Evolutionary conservation across 352 stramenopile genomes (phyloP), one percentile per base, ranked within the genome.

Genomic region (Phytopythium cucurbitacearum): DNA sequence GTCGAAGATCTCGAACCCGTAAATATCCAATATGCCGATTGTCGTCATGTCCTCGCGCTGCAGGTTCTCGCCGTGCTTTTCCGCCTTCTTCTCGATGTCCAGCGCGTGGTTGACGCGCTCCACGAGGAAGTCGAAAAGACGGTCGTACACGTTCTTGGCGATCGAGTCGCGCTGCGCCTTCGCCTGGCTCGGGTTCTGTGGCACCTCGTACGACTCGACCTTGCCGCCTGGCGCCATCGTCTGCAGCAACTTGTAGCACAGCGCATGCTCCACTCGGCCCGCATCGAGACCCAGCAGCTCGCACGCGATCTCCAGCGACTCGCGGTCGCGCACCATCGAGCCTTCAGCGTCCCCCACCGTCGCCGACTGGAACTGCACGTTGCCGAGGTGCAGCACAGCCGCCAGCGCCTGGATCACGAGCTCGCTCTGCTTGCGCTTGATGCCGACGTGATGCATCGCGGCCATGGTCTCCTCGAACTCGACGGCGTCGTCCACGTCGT

Each of bases 111-210:
- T 97, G 37, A 97, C 72, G 37, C 85, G 80, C 49, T 95, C 88
- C 28, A 99, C 95, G 37, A 99, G 77, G 73, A 97, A 99, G 48
- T 98, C 75, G 71, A 99, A 99, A 10, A 99, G 60, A 38, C 86
- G 87, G 21, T 96, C 95, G 66, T 99, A 99, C 9, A 98, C 76
- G 41, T 96, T 80, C 78, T 98, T 99, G 6, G 96, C 95, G 39
- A 99, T 91, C 3, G 95, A 96, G 67, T 99, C 96, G 5, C 96
- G 81, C 58, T 96, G 95, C 48, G 96, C 89, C 6, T 72, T 66
- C 0, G 97, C 96, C 62, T 97, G 92, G 37, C 64, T 91, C 7
- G 68, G 62, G 58, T 94, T 94, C 57, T 94, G 85, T 11, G 85
- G 85, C 50, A 94, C 85, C 60, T 94, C 79, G 53, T 93, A 95